These are phyloP conservation scores for Phytopythium cucurbitacearum DNA, from an alignment of 352 stramenopile species.

Conservation along the genomic window DNA sequence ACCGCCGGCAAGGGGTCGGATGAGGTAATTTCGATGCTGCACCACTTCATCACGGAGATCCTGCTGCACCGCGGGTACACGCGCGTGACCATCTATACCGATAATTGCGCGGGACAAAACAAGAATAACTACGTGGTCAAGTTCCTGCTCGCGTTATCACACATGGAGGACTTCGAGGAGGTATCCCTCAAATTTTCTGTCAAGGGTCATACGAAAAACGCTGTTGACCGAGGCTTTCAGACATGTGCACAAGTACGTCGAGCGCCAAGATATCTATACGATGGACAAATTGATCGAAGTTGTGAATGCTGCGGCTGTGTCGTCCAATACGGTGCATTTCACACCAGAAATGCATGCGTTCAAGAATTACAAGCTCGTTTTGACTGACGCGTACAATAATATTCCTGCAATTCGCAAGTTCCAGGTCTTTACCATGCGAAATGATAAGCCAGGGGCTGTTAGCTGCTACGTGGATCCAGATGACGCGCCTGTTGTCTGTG, in stretches of 20 bases:
- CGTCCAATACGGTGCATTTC: not conserved
- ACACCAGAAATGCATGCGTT: not conserved
- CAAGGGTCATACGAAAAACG: conserved; percentile 12
- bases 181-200: conserved; percentile 9
- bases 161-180: conserved; percentile 3
- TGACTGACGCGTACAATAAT: not conserved
- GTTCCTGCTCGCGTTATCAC: conserved; percentile 3
- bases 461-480: not conserved
- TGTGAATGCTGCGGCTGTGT: conserved; percentile 1
- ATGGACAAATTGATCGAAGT: conserved; percentile 5
- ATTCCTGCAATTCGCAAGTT: not conserved
- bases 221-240: conserved; percentile 9
- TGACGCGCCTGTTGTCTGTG: not conserved
- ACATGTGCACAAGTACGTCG: conserved; percentile 6
- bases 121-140: conserved; percentile 12
- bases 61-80: not conserved
- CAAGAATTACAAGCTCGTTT: conserved; percentile 3
- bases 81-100: conserved; percentile 5
- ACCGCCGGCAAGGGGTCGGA: conserved; percentile 13
- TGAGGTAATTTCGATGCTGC: conserved; percentile 13
- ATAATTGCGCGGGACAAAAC: conserved; percentile 13
- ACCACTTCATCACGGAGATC: conserved; percentile 3
- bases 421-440: not conserved
- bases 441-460: not conserved
- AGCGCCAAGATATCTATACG: not conserved